These are phyloP conservation scores for Rugonectria rugulosa DNA, from an alignment of 2,329 filamentous ascomycete species.

Conservation along the genomic window DNA sequence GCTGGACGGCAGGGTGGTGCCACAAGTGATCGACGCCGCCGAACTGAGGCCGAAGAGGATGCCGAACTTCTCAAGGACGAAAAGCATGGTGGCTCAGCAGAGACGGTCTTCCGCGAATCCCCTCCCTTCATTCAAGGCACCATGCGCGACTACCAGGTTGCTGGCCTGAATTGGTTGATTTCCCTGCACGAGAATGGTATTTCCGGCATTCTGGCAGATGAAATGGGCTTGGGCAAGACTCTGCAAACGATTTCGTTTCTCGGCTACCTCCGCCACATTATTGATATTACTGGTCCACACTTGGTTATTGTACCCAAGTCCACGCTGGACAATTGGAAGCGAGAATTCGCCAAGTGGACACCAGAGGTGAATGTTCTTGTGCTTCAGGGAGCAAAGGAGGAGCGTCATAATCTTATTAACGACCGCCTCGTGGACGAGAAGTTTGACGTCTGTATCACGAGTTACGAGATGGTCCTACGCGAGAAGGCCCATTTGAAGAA, in stretches of 20 bases:
- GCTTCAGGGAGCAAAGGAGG: constrained; percentile 93
- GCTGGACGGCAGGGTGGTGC: constrained; percentile 85
- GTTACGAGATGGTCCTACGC: constrained; percentile 97
- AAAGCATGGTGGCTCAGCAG: constrained; percentile 83
- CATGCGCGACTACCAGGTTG: constrained; percentile 97
- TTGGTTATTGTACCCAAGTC: constrained; percentile 94
- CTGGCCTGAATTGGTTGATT: constrained; percentile 96
- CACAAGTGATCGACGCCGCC: constrained; percentile 76
- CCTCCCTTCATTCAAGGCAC: constrained; percentile 85
- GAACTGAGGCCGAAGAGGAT: constrained; percentile 97
- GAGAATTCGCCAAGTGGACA: constrained; percentile 93
- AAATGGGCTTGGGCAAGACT: constrained; percentile 99
- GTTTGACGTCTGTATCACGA: constrained; percentile 97
- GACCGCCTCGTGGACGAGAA: constrained; percentile 92
- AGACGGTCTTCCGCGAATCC: constrained; percentile 93
- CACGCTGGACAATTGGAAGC: constrained; percentile 97
- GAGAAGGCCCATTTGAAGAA: constrained; percentile 96
- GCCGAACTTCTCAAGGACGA: constrained; percentile 88
- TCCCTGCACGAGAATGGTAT: constrained; percentile 99
- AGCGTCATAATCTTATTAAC: constrained; percentile 86
- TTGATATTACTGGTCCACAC: constrained; percentile 89
- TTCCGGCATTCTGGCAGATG: constrained; percentile 94
- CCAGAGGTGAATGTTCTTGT: constrained; percentile 95
- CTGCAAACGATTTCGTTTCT: constrained; percentile 97
- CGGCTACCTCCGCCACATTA: constrained; percentile 90